Evolutionary conservation across 495 filamentous ascomycete genomes (phyloP).

Genomic region (Lepidopterella palustris): DNA sequence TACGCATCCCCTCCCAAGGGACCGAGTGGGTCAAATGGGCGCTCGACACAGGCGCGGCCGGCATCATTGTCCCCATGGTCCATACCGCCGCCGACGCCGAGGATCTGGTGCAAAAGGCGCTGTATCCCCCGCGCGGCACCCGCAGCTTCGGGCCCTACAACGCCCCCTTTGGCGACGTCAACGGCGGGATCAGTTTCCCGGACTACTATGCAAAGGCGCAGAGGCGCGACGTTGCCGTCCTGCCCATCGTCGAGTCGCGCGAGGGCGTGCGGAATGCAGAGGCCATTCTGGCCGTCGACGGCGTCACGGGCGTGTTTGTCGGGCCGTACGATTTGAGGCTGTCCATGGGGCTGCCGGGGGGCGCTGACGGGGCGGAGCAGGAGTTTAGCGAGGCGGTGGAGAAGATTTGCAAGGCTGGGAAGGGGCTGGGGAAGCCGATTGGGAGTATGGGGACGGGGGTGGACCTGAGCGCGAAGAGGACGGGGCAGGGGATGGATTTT

Average conservation of each 20-base stretch:
- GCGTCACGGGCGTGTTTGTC: neutral
- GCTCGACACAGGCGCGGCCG: neutral
- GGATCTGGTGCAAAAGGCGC: neutral
- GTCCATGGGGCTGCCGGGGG: neutral
- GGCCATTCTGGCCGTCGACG: neutral
- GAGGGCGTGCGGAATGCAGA: neutral
- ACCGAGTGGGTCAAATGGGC: neutral
- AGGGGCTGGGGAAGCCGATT: neutral
- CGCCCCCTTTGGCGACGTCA: neutral
- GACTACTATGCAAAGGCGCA: neutral
- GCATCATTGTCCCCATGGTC: neutral
- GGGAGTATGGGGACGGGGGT: neutral
- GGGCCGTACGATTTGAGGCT: neutral
- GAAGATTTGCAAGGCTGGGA: neutral
- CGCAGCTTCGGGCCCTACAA: neutral
- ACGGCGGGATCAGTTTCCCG: neutral
- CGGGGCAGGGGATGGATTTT: neutral
- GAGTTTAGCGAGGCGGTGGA: neutral
- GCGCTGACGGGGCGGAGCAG: neutral
- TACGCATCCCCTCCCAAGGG: neutral
- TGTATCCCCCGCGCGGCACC: neutral
- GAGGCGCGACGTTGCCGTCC: neutral
- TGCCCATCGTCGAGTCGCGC: neutral
- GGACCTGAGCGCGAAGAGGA: neutral
- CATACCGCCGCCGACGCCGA: neutral